Percentiles rank a stretch among this genome's conserved stretches.
Evolutionary conservation across 176 grass and related monocot species (phyloP).

Genomic region (Carex kokanica): DNA sequence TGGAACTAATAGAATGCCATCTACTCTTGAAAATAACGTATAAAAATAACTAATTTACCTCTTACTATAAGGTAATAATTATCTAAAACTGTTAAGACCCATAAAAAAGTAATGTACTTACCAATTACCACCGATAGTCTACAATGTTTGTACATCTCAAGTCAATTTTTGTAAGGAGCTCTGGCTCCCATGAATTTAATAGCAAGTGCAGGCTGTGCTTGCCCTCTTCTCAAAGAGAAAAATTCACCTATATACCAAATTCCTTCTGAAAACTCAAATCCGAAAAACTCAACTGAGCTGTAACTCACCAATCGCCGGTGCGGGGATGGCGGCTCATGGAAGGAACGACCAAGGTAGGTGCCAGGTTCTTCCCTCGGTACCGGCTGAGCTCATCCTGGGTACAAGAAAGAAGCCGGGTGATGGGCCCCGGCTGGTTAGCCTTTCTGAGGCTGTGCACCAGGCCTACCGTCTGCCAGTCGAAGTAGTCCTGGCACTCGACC

Average conservation of each 20-base stretch:
- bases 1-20: neutral
- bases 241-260: neutral
- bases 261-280: neutral
- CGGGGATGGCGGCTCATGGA: constrained; percentile 84
- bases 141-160: neutral
- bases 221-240: neutral
- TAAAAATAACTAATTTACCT: neutral
- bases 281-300: neutral
- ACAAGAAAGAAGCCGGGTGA: constrained; percentile 86
- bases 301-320: constrained; percentile 76
- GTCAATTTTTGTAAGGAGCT: neutral
- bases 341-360: constrained; percentile 78
- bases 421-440: constrained; percentile 63
- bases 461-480: constrained; percentile 96
- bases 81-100: neutral
- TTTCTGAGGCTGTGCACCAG: constrained; percentile 86
- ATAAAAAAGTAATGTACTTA: neutral
- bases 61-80: neutral
- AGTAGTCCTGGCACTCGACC: constrained; percentile 94
- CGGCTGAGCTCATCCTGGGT: constrained; percentile 50
- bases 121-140: neutral
- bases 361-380: constrained; percentile 68
- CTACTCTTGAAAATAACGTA: neutral
- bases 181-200: neutral
- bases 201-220: neutral